Evolutionary conservation across 2,329 filamentous ascomycete species (phyloP).

Genomic region (Fusarium palustre): DNA sequence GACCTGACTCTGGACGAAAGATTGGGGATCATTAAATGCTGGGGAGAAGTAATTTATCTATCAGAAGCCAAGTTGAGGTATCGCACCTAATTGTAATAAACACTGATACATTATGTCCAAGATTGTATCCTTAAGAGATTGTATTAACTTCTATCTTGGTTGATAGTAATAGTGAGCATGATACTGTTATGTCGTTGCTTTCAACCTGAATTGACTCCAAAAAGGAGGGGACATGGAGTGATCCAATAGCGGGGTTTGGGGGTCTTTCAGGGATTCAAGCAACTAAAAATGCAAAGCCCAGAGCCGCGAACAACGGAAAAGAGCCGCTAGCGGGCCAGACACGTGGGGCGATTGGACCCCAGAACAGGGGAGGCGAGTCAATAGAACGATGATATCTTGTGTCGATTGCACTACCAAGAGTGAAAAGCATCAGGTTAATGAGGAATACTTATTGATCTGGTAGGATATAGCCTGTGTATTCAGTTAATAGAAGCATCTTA

Average conservation of each 20-base stretch:
- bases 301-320: slow-evolving; percentile 30
- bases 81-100: background rate
- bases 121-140: background rate
- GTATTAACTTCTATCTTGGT: background rate
- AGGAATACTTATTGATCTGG: background rate
- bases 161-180: background rate
- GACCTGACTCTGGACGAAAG: slow-evolving; percentile 38
- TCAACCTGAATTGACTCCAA: background rate
- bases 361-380: slow-evolving; percentile 15
- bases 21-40: background rate
- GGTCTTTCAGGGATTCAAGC: background rate
- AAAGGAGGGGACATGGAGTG: slow-evolving; percentile 8
- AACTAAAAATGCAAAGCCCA: slow-evolving; percentile 1
- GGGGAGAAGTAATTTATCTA: background rate
- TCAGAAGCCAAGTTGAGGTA: background rate
- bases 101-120: background rate
- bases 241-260: slow-evolving; percentile 28
- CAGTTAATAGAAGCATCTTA: background rate
- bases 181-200: background rate
- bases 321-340: slow-evolving; percentile 27
- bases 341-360: slow-evolving; percentile 37
- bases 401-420: background rate
- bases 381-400: background rate
- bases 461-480: background rate
- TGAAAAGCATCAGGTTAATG: background rate